Percentiles rank a stretch among this genome's conserved stretches.
Conservation (phyloP, 768 basidiomycete species). For the Epithele typhae region DNA sequence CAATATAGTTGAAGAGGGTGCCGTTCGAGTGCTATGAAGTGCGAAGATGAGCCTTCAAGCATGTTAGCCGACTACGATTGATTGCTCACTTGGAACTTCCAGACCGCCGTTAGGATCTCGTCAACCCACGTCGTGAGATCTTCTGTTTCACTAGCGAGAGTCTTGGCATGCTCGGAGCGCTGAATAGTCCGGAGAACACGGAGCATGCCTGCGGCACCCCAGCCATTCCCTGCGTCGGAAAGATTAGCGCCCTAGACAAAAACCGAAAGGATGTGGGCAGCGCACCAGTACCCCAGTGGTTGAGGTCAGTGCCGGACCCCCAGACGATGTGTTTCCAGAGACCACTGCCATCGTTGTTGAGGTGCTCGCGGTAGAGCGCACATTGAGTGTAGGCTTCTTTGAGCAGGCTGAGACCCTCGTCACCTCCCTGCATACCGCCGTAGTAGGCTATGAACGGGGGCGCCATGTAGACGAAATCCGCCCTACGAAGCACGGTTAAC, state of each 20-base stretch:
- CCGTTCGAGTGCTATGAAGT: constrained; percentile 36
- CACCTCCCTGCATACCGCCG: constrained; percentile 42
- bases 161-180: constrained; percentile 35
- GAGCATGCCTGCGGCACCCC: constrained; percentile 68
- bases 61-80: background rate
- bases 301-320: constrained; percentile 34
- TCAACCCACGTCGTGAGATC: constrained; percentile 50
- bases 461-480: constrained; percentile 59
- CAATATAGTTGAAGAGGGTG: constrained; percentile 49
- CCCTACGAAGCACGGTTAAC: too few species aligned
- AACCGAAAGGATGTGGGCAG: too few species aligned
- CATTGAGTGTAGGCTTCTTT: constrained; percentile 53
- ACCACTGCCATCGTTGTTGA: constrained; percentile 39
- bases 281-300: constrained; percentile 55
- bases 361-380: constrained; percentile 49
- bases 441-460: constrained; percentile 67
- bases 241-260: background rate
- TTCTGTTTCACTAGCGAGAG: constrained; percentile 35
- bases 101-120: constrained; percentile 44
- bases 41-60: too few species aligned
- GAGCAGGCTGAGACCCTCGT: constrained; percentile 33
- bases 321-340: constrained; percentile 53
- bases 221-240: constrained; percentile 46
- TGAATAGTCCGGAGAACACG: constrained; percentile 54
- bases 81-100: constrained; percentile 38